Base-by-base conservation (phyloP, 2,329 filamentous ascomycete species). In the Phaeosphaeriaceae sp. region DNA sequence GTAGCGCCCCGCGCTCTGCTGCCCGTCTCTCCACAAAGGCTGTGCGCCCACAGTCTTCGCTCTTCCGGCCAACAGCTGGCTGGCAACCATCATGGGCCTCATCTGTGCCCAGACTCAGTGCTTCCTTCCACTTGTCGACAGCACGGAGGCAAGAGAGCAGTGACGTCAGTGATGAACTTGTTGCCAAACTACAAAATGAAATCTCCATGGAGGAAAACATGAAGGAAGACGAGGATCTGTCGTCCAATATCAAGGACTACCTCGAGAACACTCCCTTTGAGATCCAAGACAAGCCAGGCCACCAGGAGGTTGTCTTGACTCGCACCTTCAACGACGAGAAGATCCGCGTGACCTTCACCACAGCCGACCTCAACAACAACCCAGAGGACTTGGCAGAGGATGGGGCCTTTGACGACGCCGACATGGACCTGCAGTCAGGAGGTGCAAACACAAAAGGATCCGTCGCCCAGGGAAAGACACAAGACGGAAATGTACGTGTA, bases 311-410 rank as follows among this genome's bases (percentile, higher is more conserved):
- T 61, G 82, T 88, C 67, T 82, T 99, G 60, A 88, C 86, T 53
- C 88, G 92, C 68, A 87, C 84, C 58, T 93, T 90, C 68, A 89
- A 89, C 66, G 87, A 96, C 56, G 94, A 99, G 81, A 90, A 87
- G 91, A 90, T 93, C 77, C 87, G 87, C 55, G 83, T 96, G 58
- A 85, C 86, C 58, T 95, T 96, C 79, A 91, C 88, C 61, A 90
- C 95, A 67, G 86, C 88, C 62, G 91, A 96, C 73, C 83, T 96
- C 55, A 85, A 89, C 77, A 75, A 67, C 67, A 60, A 67, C 55
- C 64, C 29, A 49, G 59, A 64, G 20, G 73, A 80, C 41, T 81
- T 87, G 13, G 79, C 79, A 38, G 74, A 87, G 49, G 79, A 76
- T 46, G 84, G 86, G 47, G 70, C 74, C 56, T 70, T 68, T 32